Conservation (phyloP, 2,329 filamentous ascomycete genomes). For the Rhexocercosporidium sp. region DNA sequence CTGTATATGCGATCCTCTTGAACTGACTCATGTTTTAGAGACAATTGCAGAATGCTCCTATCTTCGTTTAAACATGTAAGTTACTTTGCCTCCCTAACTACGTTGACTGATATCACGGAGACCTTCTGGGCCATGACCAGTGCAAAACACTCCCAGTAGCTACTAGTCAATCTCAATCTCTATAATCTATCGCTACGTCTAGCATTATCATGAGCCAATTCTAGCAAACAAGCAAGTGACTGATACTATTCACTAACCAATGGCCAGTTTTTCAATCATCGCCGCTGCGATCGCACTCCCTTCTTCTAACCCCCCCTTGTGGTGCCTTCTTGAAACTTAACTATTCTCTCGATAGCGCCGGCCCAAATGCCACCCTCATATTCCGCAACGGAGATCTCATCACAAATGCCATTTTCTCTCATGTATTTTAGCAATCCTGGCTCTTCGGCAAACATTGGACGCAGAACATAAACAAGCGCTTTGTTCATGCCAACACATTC, state of each 20-base stretch:
- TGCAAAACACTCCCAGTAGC: too few species aligned
- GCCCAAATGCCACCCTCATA: slow-evolving; percentile 9
- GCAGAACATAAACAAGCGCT: slow-evolving; percentile 8
- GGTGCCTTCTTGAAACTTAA: neutral
- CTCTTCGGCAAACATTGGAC: slow-evolving; percentile 13
- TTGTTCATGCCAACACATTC: slow-evolving; percentile 18
- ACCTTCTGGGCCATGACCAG: too few species aligned
- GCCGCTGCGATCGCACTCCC: neutral
- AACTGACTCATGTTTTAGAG: too few species aligned
- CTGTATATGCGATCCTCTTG: too few species aligned
- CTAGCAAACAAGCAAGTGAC: too few species aligned
- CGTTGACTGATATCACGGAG: too few species aligned
- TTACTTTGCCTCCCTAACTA: too few species aligned
- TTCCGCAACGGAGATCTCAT: slow-evolving; percentile 8
- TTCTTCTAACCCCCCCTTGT: neutral
- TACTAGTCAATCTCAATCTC: too few species aligned
- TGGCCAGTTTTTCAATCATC: neutral
- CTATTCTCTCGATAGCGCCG: neutral
- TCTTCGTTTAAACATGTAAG: too few species aligned
- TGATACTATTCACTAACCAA: neutral
- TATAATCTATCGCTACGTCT: neutral
- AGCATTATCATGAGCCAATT: too few species aligned
- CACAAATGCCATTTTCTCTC: neutral
- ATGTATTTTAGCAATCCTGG: slow-evolving; percentile 10
- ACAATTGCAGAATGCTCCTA: too few species aligned